Conservation (phyloP, 495 filamentous ascomycete genomes). For the Hypoxylon crocopeplum region DNA sequence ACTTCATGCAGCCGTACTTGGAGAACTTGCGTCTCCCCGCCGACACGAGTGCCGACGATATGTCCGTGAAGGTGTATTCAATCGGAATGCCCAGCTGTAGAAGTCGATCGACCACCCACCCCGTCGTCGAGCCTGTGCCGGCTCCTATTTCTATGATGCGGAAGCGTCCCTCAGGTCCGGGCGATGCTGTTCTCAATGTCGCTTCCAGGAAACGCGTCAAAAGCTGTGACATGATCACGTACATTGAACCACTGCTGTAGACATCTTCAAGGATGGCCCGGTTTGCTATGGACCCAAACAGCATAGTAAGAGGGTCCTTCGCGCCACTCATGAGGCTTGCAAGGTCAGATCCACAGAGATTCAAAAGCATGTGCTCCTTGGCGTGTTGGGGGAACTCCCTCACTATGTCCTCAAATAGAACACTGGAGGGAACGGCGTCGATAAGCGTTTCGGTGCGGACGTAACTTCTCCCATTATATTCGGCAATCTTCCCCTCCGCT, state of each 20-base stretch:
- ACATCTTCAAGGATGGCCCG: slow-evolving; percentile 37
- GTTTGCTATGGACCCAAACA: slow-evolving; percentile 43
- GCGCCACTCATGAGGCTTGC: slow-evolving; percentile 44
- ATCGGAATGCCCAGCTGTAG: slow-evolving; percentile 27
- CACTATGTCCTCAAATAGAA: slow-evolving; percentile 3
- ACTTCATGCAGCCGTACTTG: slow-evolving; percentile 39
- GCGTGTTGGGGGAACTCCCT: slow-evolving; percentile 37
- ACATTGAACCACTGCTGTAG: slow-evolving; percentile 44
- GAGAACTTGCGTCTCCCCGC: slow-evolving; percentile 45
- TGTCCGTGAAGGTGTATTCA: slow-evolving; percentile 52
- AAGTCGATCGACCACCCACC: slow-evolving; percentile 18
- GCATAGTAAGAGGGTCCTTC: slow-evolving; percentile 40
- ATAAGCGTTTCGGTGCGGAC: not conserved
- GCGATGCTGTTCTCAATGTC: too few species aligned
- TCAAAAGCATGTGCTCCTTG: slow-evolving; percentile 38
- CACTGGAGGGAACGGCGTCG: not conserved
- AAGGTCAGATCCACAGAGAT: slow-evolving; percentile 39
- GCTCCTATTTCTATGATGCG: slow-evolving; percentile 47
- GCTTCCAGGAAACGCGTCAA: too few species aligned
- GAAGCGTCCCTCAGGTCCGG: not conserved
- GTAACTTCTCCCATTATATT: not conserved
- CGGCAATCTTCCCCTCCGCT: slow-evolving; percentile 13
- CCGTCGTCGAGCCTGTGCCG: slow-evolving; percentile 26
- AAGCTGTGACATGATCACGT: too few species aligned
- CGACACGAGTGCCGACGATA: slow-evolving; percentile 49